Evolutionary conservation across 352 stramenopile genomes (phyloP).

Genomic region (Phytophthora colocasiae): DNA sequence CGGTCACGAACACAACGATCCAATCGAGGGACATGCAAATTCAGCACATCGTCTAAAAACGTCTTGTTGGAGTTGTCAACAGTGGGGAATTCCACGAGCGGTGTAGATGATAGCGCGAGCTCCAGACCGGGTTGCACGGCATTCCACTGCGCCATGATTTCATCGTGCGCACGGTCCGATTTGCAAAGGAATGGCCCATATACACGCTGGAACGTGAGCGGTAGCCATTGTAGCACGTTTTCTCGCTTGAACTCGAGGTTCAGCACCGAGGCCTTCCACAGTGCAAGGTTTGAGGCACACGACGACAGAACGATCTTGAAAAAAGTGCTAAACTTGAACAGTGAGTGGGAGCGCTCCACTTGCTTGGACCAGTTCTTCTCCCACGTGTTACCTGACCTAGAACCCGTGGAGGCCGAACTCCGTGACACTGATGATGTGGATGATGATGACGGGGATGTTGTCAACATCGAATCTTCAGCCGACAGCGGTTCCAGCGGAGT

Average conservation of each 20-base stretch:
- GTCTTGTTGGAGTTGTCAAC: conserved; percentile 67
- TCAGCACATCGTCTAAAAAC: conserved; percentile 84
- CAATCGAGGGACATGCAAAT: conserved; percentile 78
- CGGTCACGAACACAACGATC: conserved; percentile 85
- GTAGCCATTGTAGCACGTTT: conserved; percentile 79
- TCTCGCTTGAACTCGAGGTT: conserved; percentile 76
- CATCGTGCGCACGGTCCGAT: conserved; percentile 78
- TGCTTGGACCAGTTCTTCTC: conserved; percentile 84
- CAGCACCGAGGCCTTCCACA: conserved; percentile 74
- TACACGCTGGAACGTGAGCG: conserved; percentile 71
- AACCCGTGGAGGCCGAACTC: conserved; percentile 7
- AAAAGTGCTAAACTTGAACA: conserved; percentile 76
- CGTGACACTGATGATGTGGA: conserved; percentile 5
- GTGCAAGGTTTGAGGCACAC: conserved; percentile 64
- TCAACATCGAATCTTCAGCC: conserved; percentile 26
- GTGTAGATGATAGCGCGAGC: conserved; percentile 63
- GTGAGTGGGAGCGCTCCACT: conserved; percentile 69
- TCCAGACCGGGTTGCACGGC: conserved; percentile 80
- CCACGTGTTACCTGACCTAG: conserved; percentile 46
- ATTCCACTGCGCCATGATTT: conserved; percentile 75
- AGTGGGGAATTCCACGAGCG: conserved; percentile 65
- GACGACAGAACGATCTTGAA: conserved; percentile 79
- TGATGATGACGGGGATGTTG: conserved; percentile 16
- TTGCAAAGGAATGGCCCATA: conserved; percentile 80
- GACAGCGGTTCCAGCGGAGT: conserved; percentile 39